phyloP scores from a whole-genome alignment of 345 rosid species.

The Rhizophora apiculata region DNA sequence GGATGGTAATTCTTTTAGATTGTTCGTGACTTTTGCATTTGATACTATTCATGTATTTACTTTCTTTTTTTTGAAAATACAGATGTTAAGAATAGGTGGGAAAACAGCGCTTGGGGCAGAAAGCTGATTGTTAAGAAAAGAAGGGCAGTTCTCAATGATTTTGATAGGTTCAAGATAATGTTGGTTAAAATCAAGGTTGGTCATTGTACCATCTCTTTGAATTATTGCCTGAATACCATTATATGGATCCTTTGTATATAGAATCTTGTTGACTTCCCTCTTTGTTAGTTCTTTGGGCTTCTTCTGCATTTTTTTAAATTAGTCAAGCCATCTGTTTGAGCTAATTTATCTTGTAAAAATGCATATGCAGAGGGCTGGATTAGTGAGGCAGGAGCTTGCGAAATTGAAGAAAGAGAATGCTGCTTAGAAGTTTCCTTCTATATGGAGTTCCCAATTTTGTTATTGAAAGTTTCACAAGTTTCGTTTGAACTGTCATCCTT shows the following conservation, averaged over 20 bases:
- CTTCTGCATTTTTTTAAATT: not conserved
- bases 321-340: not conserved
- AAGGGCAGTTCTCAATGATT: slow-evolving; percentile 63
- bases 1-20: not conserved
- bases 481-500: not conserved
- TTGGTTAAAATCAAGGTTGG: slow-evolving; percentile 73
- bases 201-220: not conserved
- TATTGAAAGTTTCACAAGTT: not conserved
- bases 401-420: slow-evolving; percentile 47
- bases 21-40: not conserved
- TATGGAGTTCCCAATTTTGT: not conserved
- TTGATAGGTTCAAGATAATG: slow-evolving; percentile 76
- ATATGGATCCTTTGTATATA: not conserved
- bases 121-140: slow-evolving; percentile 43
- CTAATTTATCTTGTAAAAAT: not conserved
- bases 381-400: slow-evolving; percentile 52
- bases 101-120: slow-evolving; percentile 23
- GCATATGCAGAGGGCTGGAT: slow-evolving; percentile 43
- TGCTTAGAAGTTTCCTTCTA: slow-evolving; percentile 8
- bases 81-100: slow-evolving; percentile 24
- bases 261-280: not conserved
- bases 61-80: not conserved
- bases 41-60: not conserved
- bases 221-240: not conserved
- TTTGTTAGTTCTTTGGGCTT: not conserved